Base-by-base conservation (phyloP, 305 asterid genomes). In the Solanum hybrid region DNA sequence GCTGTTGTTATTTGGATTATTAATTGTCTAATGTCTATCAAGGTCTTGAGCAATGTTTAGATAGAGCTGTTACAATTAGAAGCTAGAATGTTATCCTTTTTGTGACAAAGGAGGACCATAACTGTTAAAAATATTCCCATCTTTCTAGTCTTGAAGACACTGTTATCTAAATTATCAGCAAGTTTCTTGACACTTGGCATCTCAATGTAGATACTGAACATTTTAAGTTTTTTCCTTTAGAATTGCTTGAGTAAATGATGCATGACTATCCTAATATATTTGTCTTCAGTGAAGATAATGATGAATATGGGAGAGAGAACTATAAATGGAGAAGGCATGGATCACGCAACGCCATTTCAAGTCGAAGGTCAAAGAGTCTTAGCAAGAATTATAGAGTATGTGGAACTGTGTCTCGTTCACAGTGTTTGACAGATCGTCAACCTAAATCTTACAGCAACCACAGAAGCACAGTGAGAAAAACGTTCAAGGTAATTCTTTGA, bases 221-320 rank as follows among this genome's bases (percentile, higher is more conserved):
- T 51, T 45, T 84, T 10, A 4, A 10, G 0, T 17, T 84, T 10
- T 84, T 31, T 3, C 22, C 12, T 51, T 51, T 31, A 27, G 26
- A 81, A 19, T 72, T 85, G 42, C 31, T 85, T 2, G 45, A 56
- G 12, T 19, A 7, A 31, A 51, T 31, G 31, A 85, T 51, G 13
- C 10, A 51, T 56, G 13, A 85, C 5, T 10, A 51, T 84, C 42
- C 32, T 11, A 29, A 85, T 56, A 29, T 89, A 78, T 84, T 40
- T 45, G 17, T 90, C 81, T 91, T 82, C 98, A 97, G 98, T 76
- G 98, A 97, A n/a, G 98, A 95, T 93, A 91, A 91, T 90, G 98
- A 94, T 24, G 95, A 92, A 91, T 92, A 93, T 88, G 56, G 90
- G 66, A 93, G 95, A 93, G 96, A 94, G 90, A 94, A 93, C 66